Percentiles rank a stretch among this genome's conserved stretches.
Evolutionary conservation across 2,329 filamentous ascomycete species (phyloP).

Genomic region (Microsporum audouinii): DNA sequence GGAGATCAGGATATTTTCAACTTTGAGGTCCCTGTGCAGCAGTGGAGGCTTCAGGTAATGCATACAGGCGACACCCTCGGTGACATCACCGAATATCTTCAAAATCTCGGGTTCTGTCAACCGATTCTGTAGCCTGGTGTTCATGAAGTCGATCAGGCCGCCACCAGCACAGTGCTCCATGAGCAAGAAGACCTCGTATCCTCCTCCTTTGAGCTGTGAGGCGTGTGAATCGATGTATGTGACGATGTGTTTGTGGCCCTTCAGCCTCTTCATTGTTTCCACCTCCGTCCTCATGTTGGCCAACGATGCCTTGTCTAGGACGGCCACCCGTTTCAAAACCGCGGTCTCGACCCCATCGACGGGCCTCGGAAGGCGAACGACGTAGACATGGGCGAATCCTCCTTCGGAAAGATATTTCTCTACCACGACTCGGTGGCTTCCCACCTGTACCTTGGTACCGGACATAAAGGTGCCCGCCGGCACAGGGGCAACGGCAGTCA

Average conservation of each 20-base stretch:
- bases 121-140: conserved; percentile 88
- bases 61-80: conserved; percentile 96
- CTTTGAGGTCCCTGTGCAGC: conserved; percentile 88
- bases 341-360: conserved; percentile 68
- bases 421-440: conserved; percentile 81
- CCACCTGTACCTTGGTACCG: conserved; percentile 94
- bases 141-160: conserved; percentile 98
- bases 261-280: conserved; percentile 98
- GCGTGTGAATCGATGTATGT: conserved; percentile 98
- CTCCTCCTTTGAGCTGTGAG: conserved; percentile 79
- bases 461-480: conserved; percentile 80
- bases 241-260: conserved; percentile 91
- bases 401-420: conserved; percentile 97
- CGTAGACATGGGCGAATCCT: conserved; percentile 95
- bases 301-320: conserved; percentile 88
- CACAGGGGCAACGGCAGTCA: conserved; percentile 22
- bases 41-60: conserved; percentile 93
- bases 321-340: conserved; percentile 88
- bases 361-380: conserved; percentile 71
- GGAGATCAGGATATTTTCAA: conserved; percentile 92
- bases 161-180: conserved; percentile 97
- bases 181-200: conserved; percentile 93
- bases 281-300: conserved; percentile 97
- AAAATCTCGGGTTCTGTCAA: conserved; percentile 95
- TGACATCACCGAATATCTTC: conserved; percentile 90